Evolutionary conservation across 2,329 filamentous ascomycete species (phyloP).

Genomic region (Stylonectria norvegica): DNA sequence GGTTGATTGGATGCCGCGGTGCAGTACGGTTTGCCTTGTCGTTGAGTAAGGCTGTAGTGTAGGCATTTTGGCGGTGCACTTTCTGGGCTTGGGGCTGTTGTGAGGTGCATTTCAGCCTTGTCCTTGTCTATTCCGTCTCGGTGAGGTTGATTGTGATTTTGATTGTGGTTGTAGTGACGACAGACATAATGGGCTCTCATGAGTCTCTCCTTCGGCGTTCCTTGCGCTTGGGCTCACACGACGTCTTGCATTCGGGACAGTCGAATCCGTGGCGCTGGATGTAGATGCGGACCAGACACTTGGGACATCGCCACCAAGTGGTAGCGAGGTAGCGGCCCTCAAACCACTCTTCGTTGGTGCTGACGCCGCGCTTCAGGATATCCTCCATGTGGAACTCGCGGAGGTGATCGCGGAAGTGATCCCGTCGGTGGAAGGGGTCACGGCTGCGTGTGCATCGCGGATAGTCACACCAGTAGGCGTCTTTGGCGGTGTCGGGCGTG

Average conservation of each 20-base stretch:
- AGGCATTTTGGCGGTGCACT: too few relatives aligned
- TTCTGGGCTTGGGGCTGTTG: too few relatives aligned
- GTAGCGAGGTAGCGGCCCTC: conserved; percentile 36
- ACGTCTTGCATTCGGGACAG: conserved; percentile 46
- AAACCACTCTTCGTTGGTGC: conserved; percentile 37
- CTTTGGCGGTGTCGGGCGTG: conserved; percentile 38
- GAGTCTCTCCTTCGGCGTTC: too few relatives aligned
- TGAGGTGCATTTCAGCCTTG: too few relatives aligned
- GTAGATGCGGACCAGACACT: conserved; percentile 47
- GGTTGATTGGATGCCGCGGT: too few relatives aligned
- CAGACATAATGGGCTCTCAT: too few relatives aligned
- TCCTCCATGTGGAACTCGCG: conserved; percentile 55
- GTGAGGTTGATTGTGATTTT: too few relatives aligned
- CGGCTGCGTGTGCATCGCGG: conserved; percentile 42
- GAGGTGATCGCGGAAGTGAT: conserved; percentile 57
- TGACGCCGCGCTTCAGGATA: conserved; percentile 44
- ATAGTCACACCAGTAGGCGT: conserved; percentile 51
- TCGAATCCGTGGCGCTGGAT: conserved; percentile 40
- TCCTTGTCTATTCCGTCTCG: too few relatives aligned
- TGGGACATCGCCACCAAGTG: conserved; percentile 54
- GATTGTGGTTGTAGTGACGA: too few relatives aligned
- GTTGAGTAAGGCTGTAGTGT: too few relatives aligned
- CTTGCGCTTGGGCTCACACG: conserved; percentile 44
- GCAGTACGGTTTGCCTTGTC: too few relatives aligned
- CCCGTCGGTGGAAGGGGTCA: conserved; percentile 50